Evolutionary conservation across 148 eudicot genomes (phyloP).

Genomic region (Rhododendron henanense): DNA sequence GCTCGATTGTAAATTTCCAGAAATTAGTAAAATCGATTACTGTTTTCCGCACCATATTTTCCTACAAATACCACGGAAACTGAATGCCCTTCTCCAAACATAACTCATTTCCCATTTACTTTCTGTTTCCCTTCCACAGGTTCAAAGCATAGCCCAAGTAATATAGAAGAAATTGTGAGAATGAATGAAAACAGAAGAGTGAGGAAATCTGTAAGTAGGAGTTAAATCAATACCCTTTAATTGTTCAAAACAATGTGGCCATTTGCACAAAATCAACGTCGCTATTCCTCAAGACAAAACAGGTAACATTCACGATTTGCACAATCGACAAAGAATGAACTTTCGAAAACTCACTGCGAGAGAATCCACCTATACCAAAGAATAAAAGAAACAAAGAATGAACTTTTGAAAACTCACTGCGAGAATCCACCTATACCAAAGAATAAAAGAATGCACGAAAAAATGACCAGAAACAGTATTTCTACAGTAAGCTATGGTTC

Average conservation of each 20-base stretch:
- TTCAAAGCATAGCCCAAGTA: background rate
- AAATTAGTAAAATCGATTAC: too few relatives aligned
- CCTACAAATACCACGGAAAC: background rate
- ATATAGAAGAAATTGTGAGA: background rate
- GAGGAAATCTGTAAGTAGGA: background rate
- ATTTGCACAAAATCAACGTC: background rate
- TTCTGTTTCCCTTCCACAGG: background rate
- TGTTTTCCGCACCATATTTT: too few relatives aligned
- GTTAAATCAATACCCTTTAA: background rate
- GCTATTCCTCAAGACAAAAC: background rate
- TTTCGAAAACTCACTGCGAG: background rate
- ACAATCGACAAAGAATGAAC: background rate
- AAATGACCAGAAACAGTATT: background rate
- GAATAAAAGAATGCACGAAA: conserved; percentile 11
- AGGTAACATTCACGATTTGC: background rate
- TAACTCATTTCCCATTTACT: background rate
- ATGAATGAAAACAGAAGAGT: background rate
- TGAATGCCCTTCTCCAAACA: background rate
- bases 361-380: conserved; percentile 11
- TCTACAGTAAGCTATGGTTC: conserved; percentile 57
- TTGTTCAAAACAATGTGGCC: background rate
- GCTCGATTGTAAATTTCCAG: too few relatives aligned
- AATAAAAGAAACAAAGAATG: conserved; percentile 15
- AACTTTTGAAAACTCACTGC: background rate
- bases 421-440: conserved; percentile 12